These are phyloP conservation scores for Mycena polygramma DNA, from an alignment of 768 basidiomycete genomes.

Conservation along the genomic window DNA sequence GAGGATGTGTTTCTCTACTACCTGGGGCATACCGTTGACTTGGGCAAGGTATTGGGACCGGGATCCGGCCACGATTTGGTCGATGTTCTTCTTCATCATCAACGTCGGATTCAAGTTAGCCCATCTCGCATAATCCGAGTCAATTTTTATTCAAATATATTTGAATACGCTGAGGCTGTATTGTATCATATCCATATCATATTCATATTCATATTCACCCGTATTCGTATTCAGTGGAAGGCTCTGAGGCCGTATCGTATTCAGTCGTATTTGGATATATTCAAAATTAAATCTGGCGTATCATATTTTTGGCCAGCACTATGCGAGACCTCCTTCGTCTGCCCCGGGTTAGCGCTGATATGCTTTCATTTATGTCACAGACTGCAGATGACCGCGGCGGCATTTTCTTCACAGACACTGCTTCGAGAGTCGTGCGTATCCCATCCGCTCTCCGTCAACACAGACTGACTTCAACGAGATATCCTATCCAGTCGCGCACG, in stretches of 20 bases:
- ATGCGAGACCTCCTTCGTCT: too few relatives aligned
- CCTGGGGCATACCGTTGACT: conserved; percentile 44
- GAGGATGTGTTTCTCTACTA: background rate
- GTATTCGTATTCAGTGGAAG: too few relatives aligned
- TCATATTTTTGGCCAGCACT: too few relatives aligned
- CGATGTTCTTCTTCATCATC: background rate
- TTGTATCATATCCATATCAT: too few relatives aligned
- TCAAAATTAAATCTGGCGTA: too few relatives aligned
- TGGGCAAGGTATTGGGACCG: conserved; percentile 49
- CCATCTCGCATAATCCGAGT: conserved; percentile 1
- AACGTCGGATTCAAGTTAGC: conserved; percentile 1
- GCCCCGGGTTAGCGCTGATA: too few relatives aligned
- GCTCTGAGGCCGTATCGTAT: too few relatives aligned
- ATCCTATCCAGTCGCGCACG: conserved; percentile 1
- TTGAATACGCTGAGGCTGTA: too few relatives aligned
- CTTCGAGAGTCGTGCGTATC: conserved; percentile 18
- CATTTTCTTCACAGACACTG: conserved; percentile 20
- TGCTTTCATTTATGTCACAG: background rate
- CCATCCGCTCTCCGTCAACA: background rate
- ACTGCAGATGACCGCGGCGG: conserved; percentile 25
- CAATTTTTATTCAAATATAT: too few relatives aligned
- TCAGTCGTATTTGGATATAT: too few relatives aligned
- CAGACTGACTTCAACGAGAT: background rate
- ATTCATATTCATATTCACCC: too few relatives aligned
- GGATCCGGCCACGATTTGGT: conserved; percentile 42